A percentile compares a stretch with the other conserved stretches of the same genome.
Evolutionary conservation across 2,329 filamentous ascomycete species (phyloP).

Genomic region (Hymenoscyphus linearis): DNA sequence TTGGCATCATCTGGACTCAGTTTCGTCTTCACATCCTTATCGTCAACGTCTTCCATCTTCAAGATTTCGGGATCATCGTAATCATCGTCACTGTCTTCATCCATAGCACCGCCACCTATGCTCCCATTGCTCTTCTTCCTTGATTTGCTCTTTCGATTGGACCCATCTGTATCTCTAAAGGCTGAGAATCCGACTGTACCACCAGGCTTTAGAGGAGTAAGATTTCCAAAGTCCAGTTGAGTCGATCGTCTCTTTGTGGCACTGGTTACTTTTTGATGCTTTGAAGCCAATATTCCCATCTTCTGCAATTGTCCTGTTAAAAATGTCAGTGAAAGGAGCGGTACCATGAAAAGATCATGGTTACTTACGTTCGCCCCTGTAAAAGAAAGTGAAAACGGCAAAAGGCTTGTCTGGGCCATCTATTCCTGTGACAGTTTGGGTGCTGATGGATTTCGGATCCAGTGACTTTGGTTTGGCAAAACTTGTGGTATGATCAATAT

Average conservation of each 20-base stretch:
- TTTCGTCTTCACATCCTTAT: slow-evolving; percentile 54
- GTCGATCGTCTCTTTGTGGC: slow-evolving; percentile 73
- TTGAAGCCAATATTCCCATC: slow-evolving; percentile 81
- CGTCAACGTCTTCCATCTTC: slow-evolving; percentile 61
- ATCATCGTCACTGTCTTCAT: slow-evolving; percentile 68
- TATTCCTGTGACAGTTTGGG: slow-evolving; percentile 97
- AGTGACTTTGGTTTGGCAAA: slow-evolving; percentile 95
- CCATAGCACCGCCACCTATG: slow-evolving; percentile 46
- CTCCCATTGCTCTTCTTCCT: slow-evolving; percentile 61
- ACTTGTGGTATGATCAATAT: slow-evolving; percentile 94
- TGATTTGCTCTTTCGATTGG: slow-evolving; percentile 52
- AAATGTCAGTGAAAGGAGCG: slow-evolving; percentile 13
- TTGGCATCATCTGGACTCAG: slow-evolving; percentile 67
- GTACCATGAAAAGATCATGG: neutral
- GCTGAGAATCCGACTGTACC: slow-evolving; percentile 86
- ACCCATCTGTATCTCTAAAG: slow-evolving; percentile 68
- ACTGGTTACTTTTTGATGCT: slow-evolving; percentile 53
- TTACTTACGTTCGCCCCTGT: slow-evolving; percentile 83
- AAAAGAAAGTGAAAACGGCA: slow-evolving; percentile 96
- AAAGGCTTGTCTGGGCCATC: slow-evolving; percentile 95
- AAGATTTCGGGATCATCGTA: slow-evolving; percentile 62
- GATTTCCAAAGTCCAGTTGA: slow-evolving; percentile 76
- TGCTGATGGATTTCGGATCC: slow-evolving; percentile 96
- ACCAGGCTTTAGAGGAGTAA: slow-evolving; percentile 78
- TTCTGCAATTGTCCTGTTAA: slow-evolving; percentile 82